phyloP scores from a whole-genome alignment of 1,284 basidiomycete genomes.

The Phylloporus sp. region DNA sequence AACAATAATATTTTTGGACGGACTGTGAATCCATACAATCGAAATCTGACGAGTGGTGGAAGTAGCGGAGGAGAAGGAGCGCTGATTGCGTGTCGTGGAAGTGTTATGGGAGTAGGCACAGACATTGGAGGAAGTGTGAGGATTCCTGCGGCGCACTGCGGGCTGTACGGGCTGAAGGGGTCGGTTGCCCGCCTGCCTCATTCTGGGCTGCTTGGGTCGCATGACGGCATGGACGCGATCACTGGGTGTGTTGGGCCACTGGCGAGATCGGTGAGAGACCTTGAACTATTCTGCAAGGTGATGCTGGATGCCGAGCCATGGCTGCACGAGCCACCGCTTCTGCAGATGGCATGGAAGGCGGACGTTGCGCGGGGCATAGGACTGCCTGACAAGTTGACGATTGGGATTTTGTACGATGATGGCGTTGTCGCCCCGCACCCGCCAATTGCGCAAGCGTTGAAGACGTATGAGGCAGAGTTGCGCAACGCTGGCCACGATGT shows the following conservation, averaged over 20 bases:
- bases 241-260: slow-evolving; percentile 62
- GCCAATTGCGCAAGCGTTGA: slow-evolving; percentile 57
- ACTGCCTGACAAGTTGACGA: slow-evolving; percentile 53
- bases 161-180: slow-evolving; percentile 64
- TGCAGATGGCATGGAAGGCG: slow-evolving; percentile 63
- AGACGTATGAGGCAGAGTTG: slow-evolving; percentile 51
- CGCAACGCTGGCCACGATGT: slow-evolving; percentile 62
- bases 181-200: slow-evolving; percentile 60
- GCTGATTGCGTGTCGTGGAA: slow-evolving; percentile 64
- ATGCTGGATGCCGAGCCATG: slow-evolving; percentile 62
- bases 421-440: slow-evolving; percentile 63
- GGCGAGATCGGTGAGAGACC: slow-evolving; percentile 58
- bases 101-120: slow-evolving; percentile 64
- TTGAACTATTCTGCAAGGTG: slow-evolving; percentile 59
- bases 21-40: slow-evolving; percentile 63
- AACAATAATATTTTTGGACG: slow-evolving; percentile 63
- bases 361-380: slow-evolving; percentile 44
- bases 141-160: slow-evolving; percentile 49
- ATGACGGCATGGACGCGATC: slow-evolving; percentile 64
- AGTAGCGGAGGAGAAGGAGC: slow-evolving; percentile 70
- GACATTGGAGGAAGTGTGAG: slow-evolving; percentile 62
- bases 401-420: slow-evolving; percentile 65
- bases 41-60: slow-evolving; percentile 62
- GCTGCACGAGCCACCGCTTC: slow-evolving; percentile 58
- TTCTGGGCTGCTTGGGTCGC: slow-evolving; percentile 58